These are phyloP conservation scores for Heliosperma pusillum DNA, from an alignment of 148 eudicot genomes.

Conservation along the genomic window DNA sequence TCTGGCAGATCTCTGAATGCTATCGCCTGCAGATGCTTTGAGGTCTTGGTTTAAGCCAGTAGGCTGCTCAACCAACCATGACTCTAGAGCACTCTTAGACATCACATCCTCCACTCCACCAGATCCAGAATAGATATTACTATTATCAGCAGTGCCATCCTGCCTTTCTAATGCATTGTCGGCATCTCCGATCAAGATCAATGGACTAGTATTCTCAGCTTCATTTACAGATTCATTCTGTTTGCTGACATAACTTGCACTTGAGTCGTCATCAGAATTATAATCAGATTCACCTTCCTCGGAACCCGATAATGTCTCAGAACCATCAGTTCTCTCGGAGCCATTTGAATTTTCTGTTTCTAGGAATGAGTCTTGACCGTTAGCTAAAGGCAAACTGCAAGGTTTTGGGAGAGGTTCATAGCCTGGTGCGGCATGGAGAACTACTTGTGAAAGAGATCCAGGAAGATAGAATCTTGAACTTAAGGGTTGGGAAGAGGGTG, in stretches of 20 bases:
- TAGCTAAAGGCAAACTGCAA: constrained; percentile 49
- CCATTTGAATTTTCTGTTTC: constrained; percentile 31
- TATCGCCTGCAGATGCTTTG: constrained; percentile 37
- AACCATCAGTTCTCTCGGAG: constrained; percentile 45
- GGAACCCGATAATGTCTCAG: constrained; percentile 63
- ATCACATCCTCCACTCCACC: constrained; percentile 58
- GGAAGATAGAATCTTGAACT: constrained; percentile 83
- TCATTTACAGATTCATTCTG: constrained; percentile 43
- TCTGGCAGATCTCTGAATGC: constrained; percentile 54
- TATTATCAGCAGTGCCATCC: constrained; percentile 26
- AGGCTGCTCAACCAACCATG: constrained; percentile 81
- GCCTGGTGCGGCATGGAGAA: constrained; percentile 97
- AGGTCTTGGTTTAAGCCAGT: constrained; percentile 31
- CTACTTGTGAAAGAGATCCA: constrained; percentile 98
- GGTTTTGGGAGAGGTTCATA: constrained; percentile 97
- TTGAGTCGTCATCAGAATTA: constrained; percentile 52
- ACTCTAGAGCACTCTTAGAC: constrained; percentile 71
- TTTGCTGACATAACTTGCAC: constrained; percentile 32
- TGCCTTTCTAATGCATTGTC: constrained; percentile 33
- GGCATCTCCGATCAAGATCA: constrained; percentile 72
- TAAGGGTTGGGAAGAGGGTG: constrained; percentile 37
- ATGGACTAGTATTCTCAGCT: constrained; percentile 36
- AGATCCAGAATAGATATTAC: constrained; percentile 28
- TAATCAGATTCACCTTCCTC: constrained; percentile 58
- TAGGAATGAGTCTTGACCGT: constrained; percentile 26